Evolutionary conservation across 768 basidiomycete genomes (phyloP), one percentile per base, ranked within the genome.

Genomic region (Trametes cingulata): DNA sequence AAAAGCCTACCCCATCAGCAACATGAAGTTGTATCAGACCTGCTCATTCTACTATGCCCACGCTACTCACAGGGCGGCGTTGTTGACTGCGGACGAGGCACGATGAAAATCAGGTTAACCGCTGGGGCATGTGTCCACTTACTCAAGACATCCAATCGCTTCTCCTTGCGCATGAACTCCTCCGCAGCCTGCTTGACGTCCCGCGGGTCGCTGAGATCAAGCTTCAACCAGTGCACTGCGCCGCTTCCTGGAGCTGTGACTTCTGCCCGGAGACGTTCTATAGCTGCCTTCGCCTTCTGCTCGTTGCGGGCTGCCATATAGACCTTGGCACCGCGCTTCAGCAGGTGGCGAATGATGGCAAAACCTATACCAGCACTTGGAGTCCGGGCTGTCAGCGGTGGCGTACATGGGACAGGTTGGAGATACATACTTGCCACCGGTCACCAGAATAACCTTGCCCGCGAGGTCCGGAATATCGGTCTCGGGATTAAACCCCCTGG

Each of bases 231-330:
- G 3, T 76, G 56, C 0, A 86, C 73, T 52, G 80, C 69, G 12
- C 83, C 83, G 54, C 78, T 75, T 0, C 77, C 79, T 0, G 76
- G 73, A 5, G 65, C 76, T 0, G 82, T 63, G 0, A 80, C 83
- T 41, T 80, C 80, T 3, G 59, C 60, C 37, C 78, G 69, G 39
- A 88, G 71, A 29, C 73, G 67, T 24, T 71, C 73, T n/a, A 86
- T 80, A 2, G 84, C 84, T 7, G 67, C 78, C 20, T 69, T 74
- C 8, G 81, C 85, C 47, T 73, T 76, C 15, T 65, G 64, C 61
- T 81, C 79, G 61, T 74, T 77, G 17, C 85, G 77, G 7, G 82
- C 80, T 0, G 78, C 82, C 61, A 87, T 76, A 63, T 86, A 86
- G 6, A 86, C 82, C 64, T 82, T 86, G 5, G 85, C 84, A 15